Percentiles rank a stretch among this genome's conserved stretches.
Conservation (phyloP, 2,329 filamentous ascomycete species). For the Apiospora rasikravindrae region DNA sequence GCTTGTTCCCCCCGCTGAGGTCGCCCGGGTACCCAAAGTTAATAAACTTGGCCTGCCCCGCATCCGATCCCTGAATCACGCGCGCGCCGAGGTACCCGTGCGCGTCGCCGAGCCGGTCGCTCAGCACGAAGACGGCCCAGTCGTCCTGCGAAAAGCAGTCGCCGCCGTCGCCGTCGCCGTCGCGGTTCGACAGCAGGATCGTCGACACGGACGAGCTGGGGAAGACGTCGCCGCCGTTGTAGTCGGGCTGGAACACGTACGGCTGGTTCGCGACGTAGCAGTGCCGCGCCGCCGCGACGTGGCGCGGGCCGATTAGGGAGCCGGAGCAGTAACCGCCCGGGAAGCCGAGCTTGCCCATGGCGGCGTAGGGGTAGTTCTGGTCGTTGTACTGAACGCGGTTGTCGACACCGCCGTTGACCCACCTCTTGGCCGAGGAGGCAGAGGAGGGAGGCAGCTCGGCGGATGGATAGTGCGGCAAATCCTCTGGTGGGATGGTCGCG, state of each 20-base stretch:
- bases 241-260: constrained; percentile 33
- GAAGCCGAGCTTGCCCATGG: constrained; percentile 31
- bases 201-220: constrained; percentile 25
- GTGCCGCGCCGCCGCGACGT: constrained; percentile 36
- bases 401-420: constrained; percentile 31
- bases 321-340: constrained; percentile 33
- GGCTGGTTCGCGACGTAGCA: constrained; percentile 30
- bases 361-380: constrained; percentile 28
- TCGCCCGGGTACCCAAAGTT: constrained; percentile 27
- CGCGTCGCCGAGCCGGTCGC: constrained; percentile 32
- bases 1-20: constrained; percentile 23
- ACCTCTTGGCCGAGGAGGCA: constrained; percentile 22
- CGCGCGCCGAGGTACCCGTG: constrained; percentile 33
- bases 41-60: constrained; percentile 28
- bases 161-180: constrained; percentile 6
- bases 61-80: constrained; percentile 15
- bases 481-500: background rate
- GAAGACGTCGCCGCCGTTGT: constrained; percentile 30
- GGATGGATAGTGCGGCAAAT: background rate
- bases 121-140: constrained; percentile 37
- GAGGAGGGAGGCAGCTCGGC: background rate
- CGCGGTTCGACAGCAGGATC: constrained; percentile 21
- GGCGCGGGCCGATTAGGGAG: constrained; percentile 36
- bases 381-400: constrained; percentile 30
- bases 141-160: constrained; percentile 31